phyloP scores from a whole-genome alignment of 805 yeast species.

The Candida railenensis region DNA sequence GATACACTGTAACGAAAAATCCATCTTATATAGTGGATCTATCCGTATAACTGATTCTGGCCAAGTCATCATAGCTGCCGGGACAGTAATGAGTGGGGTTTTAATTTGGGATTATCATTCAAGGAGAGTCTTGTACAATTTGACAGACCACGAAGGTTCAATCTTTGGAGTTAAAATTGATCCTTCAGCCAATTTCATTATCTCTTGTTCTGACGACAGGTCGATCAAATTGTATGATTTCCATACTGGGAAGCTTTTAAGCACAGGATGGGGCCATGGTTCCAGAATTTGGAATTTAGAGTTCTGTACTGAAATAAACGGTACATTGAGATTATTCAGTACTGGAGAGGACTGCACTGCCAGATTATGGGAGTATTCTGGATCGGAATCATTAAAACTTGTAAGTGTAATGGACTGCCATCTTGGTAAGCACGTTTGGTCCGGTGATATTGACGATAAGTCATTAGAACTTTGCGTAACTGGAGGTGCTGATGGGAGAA shows the following conservation, averaged over 20 bases:
- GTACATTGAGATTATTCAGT: conserved; percentile 47
- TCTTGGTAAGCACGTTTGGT: conserved; percentile 87
- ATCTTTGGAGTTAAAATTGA: conserved; percentile 79
- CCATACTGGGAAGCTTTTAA: conserved; percentile 52
- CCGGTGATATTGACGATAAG: conserved; percentile 53
- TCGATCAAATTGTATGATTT: conserved; percentile 78
- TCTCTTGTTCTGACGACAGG: conserved; percentile 92
- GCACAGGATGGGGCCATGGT: conserved; percentile 95
- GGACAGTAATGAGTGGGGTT: conserved; percentile 90
- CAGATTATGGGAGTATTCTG: conserved; percentile 64
- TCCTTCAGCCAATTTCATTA: conserved; percentile 49
- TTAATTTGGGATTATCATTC: conserved; percentile 67
- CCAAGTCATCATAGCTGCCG: conserved; percentile 68
- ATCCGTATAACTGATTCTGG: conserved; percentile 46
- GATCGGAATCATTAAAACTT: background rate
- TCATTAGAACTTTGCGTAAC: conserved; percentile 58
- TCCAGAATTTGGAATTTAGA: conserved; percentile 88
- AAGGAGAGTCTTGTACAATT: conserved; percentile 45
- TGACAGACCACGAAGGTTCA: conserved; percentile 86
- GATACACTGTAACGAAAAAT: conserved; percentile 61
- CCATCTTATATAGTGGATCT: conserved; percentile 86
- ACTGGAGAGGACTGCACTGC: conserved; percentile 85
- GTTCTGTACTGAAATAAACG: conserved; percentile 36
- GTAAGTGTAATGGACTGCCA: conserved; percentile 55
- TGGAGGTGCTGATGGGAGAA: conserved; percentile 92